Evolutionary conservation across 441 rosid genomes (phyloP).

Genomic region (Erysimum cheiri): DNA sequence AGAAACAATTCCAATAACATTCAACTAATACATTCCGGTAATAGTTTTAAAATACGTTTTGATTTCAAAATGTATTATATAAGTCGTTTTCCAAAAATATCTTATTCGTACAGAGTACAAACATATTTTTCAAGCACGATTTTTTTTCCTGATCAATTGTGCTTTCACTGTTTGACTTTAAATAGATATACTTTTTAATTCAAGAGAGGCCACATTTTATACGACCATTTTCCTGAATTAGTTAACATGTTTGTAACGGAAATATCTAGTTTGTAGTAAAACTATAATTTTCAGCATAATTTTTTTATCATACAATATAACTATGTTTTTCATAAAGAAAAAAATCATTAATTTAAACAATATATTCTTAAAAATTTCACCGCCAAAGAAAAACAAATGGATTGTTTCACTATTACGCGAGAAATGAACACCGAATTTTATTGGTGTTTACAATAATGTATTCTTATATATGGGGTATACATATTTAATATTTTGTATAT

Average conservation of each 20-base stretch:
- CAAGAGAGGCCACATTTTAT: no score
- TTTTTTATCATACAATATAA: no score
- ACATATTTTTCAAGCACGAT: not conserved
- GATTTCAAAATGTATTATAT: not conserved
- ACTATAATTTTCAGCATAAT: no score
- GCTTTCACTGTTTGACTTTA: not conserved
- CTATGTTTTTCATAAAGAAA: not conserved
- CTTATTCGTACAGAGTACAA: not conserved
- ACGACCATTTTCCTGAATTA: no score
- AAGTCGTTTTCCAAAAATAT: constrained; percentile 8
- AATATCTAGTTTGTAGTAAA: no score
- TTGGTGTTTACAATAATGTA: not conserved
- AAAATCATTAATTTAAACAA: not conserved
- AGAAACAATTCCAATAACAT: constrained; percentile 1
- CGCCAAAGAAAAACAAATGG: not conserved
- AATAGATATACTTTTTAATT: not conserved
- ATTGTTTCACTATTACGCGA: not conserved
- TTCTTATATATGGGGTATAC: not conserved
- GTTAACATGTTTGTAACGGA: no score
- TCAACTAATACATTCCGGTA: not conserved
- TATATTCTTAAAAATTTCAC: not conserved
- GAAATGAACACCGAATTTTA: not conserved
- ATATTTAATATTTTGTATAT: no score
- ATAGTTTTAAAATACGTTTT: not conserved
- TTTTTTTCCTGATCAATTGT: not conserved